Base-by-base conservation (phyloP, 2,329 filamentous ascomycete species). In the Fusarium sp. region DNA sequence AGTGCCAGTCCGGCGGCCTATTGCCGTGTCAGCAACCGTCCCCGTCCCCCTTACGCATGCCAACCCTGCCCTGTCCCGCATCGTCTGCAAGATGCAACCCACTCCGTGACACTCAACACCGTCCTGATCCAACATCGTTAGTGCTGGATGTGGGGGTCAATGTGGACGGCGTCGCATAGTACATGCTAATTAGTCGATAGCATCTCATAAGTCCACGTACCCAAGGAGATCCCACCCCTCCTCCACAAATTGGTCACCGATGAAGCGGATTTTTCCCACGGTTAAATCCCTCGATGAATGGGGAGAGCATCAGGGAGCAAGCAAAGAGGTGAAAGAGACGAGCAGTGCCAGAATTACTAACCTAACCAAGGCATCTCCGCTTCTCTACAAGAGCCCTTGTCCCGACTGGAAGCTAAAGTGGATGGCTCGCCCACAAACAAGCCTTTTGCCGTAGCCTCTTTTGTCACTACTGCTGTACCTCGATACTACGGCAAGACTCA, bases 121-220 rank as follows among this genome's bases (percentile, higher is more conserved):
- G 20, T 62, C 44, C 46, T 35, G 27, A 49, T 70, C 62, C 66
- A 62, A 49, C 36, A 58, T 38, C 14, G 40, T 31, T 69, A 60
- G 64, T 71, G 57, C 65, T 71, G 44, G 49, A 60, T 62, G 64
- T 53, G 67, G 67, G 70, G 60, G 64, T 68, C 51, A 38, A 12
- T 56, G 36, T 59, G 38, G 61, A 62, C 59, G 55, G 56, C 27
- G 62, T 67, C 55, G 55, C 70, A 55, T 51, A 68, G 65, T 64
- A 64, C 51, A 68, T 42, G 53, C 64, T 46, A 62, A 62, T 60
- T 63, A 64, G 62, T 70, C 44, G 24, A 53, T 38, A 69, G 60
- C 59, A 62, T 53, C 59, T 22, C 59, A 31, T 31, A 53, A 62
- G 33, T 42, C 49, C 53, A 31, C 35, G 38, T 35, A 27, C 22